phyloP scores from a whole-genome alignment of 2,329 filamentous ascomycete species.

The Mycocentrospora acerina region DNA sequence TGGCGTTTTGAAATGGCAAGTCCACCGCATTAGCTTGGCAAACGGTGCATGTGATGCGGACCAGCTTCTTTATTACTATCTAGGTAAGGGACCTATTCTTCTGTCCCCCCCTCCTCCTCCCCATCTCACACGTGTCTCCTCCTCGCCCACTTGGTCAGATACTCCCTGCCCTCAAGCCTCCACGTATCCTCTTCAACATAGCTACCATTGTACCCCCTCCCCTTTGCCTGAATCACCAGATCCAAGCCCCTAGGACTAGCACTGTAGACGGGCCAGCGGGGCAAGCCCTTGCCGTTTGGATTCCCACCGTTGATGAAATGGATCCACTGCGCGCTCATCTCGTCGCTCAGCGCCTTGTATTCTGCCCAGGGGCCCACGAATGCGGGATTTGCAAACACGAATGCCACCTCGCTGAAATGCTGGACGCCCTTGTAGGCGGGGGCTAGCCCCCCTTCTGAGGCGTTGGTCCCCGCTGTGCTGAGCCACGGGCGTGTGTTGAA shows the following conservation, averaged over 20 bases:
- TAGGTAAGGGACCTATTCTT: too few species aligned
- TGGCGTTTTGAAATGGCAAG: too few species aligned
- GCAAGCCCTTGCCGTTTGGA: conserved; percentile 40
- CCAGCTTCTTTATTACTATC: too few species aligned
- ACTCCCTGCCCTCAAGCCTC: conserved; percentile 46
- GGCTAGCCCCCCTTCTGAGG: conserved; percentile 46
- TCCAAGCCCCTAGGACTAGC: conserved; percentile 41
- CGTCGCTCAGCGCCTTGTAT: conserved; percentile 44
- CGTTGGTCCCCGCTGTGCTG: conserved; percentile 20
- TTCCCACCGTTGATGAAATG: conserved; percentile 45
- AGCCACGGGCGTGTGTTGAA: conserved; percentile 54
- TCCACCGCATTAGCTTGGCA: too few species aligned
- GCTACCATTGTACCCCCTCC: conserved; percentile 44
- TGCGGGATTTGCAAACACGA: conserved; percentile 48
- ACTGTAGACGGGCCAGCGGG: conserved; percentile 46
- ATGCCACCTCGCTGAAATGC: conserved; percentile 56
- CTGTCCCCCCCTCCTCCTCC: not conserved
- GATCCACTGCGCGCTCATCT: conserved; percentile 51
- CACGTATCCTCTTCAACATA: conserved; percentile 48
- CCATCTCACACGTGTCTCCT: conserved; percentile 38
- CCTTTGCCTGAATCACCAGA: conserved; percentile 50
- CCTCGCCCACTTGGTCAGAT: conserved; percentile 38
- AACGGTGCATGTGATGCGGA: too few species aligned
- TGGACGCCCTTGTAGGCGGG: conserved; percentile 50
- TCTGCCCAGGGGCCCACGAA: conserved; percentile 42